phyloP scores from a whole-genome alignment of 2,329 filamentous ascomycete species.

The Aspergillus neotritici region DNA sequence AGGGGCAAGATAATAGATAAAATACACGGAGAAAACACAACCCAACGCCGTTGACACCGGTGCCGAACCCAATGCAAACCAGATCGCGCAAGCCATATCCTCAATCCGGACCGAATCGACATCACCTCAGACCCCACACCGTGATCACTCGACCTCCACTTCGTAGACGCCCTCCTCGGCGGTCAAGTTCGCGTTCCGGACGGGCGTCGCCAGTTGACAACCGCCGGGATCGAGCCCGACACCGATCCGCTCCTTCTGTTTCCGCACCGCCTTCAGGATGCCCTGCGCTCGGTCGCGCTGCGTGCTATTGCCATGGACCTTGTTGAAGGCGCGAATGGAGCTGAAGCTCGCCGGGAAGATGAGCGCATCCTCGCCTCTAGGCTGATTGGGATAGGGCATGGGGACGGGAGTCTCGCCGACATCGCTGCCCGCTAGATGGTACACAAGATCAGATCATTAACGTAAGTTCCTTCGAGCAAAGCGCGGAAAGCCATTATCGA shows the following conservation, averaged over 20 bases:
- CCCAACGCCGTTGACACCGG: no score
- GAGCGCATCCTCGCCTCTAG: conserved; percentile 26
- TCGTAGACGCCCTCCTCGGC: conserved; percentile 47
- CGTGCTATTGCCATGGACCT: conserved; percentile 37
- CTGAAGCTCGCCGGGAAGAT: conserved; percentile 32
- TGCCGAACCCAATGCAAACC: no score
- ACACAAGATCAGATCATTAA: conserved; percentile 12
- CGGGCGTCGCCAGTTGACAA: conserved; percentile 48
- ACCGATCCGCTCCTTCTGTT: conserved; percentile 48
- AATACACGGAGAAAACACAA: no score
- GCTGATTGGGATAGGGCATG: conserved; percentile 39
- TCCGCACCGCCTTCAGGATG: conserved; percentile 41
- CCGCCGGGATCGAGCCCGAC: conserved; percentile 51
- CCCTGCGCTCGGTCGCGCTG: conserved; percentile 44
- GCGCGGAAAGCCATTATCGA: conserved; percentile 26
- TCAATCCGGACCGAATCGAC: no score
- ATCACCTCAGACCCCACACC: no score
- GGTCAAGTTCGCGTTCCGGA: conserved; percentile 45
- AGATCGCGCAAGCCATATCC: no score
- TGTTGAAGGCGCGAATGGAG: conserved; percentile 37
- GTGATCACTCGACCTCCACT: background rate
- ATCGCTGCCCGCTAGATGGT: conserved; percentile 13
- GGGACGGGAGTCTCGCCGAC: conserved; percentile 15
- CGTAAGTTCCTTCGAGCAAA: conserved; percentile 2
- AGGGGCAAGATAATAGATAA: no score